These are phyloP conservation scores for Torrubiellomyces zombiae DNA, from an alignment of 2,329 filamentous ascomycete species.

Conservation along the genomic window DNA sequence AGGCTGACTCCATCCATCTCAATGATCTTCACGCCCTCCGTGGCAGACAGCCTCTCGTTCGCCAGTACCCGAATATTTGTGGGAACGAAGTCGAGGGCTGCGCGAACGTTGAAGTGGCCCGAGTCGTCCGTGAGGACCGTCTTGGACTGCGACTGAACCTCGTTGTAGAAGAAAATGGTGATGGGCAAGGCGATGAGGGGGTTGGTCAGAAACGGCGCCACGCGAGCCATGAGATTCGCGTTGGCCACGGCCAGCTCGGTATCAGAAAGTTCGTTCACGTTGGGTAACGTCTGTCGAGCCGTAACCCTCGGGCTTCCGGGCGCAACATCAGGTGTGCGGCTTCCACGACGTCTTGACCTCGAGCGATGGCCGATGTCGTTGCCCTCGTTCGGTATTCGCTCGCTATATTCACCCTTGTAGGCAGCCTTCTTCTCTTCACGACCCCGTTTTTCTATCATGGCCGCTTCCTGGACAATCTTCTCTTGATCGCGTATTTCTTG, in stretches of 20 bases:
- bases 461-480: conserved; percentile 57
- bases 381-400: conserved; percentile 36
- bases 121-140: conserved; percentile 76
- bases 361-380: conserved; percentile 17
- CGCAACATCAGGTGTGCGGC: conserved; percentile 20
- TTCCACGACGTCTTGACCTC: conserved; percentile 14
- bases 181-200: conserved; percentile 63
- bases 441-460: conserved; percentile 57
- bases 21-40: conserved; percentile 60
- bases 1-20: conserved; percentile 70
- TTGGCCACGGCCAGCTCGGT: conserved; percentile 69
- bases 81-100: conserved; percentile 74
- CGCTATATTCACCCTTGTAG: conserved; percentile 57
- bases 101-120: conserved; percentile 72
- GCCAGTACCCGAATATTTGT: conserved; percentile 79
- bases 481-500: conserved; percentile 38
- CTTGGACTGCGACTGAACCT: conserved; percentile 62
- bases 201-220: conserved; percentile 79
- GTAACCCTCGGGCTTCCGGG: conserved; percentile 26
- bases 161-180: conserved; percentile 91
- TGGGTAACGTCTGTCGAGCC: conserved; percentile 18
- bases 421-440: conserved; percentile 56
- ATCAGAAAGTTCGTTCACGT: conserved; percentile 46
- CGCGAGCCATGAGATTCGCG: conserved; percentile 68
- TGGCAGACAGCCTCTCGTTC: conserved; percentile 68